Conservation (phyloP, 192 early-diverging fungal species). For the Coemansia sp. region DNA sequence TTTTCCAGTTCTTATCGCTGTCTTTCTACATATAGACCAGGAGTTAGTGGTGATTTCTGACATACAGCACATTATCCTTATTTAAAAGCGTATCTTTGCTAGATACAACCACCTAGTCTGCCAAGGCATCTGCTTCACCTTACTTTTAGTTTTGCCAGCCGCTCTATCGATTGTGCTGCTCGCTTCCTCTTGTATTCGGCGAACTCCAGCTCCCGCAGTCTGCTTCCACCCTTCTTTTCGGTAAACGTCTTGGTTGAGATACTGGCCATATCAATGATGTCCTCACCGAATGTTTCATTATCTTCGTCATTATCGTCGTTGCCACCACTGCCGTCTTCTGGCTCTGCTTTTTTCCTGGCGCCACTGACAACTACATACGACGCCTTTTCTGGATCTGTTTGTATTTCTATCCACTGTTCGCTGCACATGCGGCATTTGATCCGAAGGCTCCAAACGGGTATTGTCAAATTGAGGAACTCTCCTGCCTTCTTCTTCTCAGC, state of each 20-base stretch:
- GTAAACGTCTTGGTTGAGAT: slow-evolving; percentile 49
- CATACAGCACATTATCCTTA: not conserved
- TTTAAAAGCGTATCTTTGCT: not conserved
- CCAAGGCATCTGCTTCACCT: not conserved
- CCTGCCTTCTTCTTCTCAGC: slow-evolving; percentile 93
- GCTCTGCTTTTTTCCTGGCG: slow-evolving; percentile 74
- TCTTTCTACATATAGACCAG: slow-evolving; percentile 51
- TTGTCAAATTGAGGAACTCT: slow-evolving; percentile 69
- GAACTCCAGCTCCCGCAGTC: slow-evolving; percentile 61
- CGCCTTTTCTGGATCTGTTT: slow-evolving; percentile 84
- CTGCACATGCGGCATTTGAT: slow-evolving; percentile 93
- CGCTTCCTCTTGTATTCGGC: slow-evolving; percentile 54
- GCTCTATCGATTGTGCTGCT: slow-evolving; percentile 47
- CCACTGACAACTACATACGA: slow-evolving; percentile 59
- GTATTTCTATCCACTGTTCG: slow-evolving; percentile 82
- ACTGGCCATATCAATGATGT: slow-evolving; percentile 62
- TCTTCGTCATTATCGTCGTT: slow-evolving; percentile 27
- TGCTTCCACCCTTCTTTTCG: slow-evolving; percentile 47
- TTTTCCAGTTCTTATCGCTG: slow-evolving; percentile 75
- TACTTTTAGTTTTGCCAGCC: slow-evolving; percentile 54
- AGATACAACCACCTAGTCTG: not conserved
- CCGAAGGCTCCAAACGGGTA: slow-evolving; percentile 83
- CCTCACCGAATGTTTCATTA: slow-evolving; percentile 38
- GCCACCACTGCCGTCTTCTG: slow-evolving; percentile 64
- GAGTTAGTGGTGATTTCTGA: not conserved